Percentiles rank a stretch among this genome's conserved stretches.
Conservation (phyloP, 169 alveolate genomes). For the Cryptosporidium sp. region DNA sequence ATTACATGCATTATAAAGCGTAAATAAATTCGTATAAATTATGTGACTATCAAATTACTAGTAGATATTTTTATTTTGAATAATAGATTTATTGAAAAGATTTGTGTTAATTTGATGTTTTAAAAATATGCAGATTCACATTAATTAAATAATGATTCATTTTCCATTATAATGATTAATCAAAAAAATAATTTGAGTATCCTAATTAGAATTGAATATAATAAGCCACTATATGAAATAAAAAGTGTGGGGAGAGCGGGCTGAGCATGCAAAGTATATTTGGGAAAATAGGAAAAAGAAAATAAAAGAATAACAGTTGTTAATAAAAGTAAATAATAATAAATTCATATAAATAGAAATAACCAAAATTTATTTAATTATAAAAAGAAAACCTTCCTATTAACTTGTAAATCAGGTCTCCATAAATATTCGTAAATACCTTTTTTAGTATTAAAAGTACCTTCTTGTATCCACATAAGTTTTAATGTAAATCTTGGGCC, state of each 20-base stretch:
- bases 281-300: not conserved
- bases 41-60: not conserved
- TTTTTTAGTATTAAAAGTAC: slow-evolving; percentile 85
- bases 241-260: not conserved
- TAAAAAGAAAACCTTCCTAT: slow-evolving; percentile 89
- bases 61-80: not conserved
- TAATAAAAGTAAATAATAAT: not conserved
- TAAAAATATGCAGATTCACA: too few relatives aligned
- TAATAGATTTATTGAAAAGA: too few relatives aligned
- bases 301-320: too few relatives aligned
- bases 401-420: slow-evolving; percentile 93
- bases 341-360: not conserved
- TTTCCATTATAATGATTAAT: too few relatives aligned
- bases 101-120: too few relatives aligned
- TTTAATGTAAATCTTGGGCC: slow-evolving; percentile 99
- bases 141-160: too few relatives aligned
- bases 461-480: slow-evolving; percentile 93
- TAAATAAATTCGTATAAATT: not conserved
- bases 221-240: too few relatives aligned
- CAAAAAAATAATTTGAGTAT: too few relatives aligned
- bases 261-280: not conserved
- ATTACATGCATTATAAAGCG: not conserved
- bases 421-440: slow-evolving; percentile 90
- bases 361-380: slow-evolving; percentile 24
- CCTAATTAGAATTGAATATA: too few relatives aligned